Evolutionary conservation across 1,284 basidiomycete species (phyloP).

Genomic region (Phylloboletellus chloephorus): DNA sequence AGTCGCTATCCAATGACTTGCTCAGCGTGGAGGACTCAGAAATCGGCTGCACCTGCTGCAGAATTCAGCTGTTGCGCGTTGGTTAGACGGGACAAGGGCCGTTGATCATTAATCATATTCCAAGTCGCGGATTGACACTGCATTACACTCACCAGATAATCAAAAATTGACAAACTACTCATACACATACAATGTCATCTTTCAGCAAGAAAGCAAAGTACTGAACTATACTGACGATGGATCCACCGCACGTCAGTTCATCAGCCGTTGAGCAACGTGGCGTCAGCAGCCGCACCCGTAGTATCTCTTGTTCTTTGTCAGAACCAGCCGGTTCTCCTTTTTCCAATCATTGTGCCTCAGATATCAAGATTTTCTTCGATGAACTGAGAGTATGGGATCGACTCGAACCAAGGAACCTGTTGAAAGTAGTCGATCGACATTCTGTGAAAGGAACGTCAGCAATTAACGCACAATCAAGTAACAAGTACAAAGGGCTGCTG

Average conservation of each 20-base stretch:
- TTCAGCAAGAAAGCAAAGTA: neutral
- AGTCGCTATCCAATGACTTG: conserved; percentile 39
- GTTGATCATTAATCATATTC: conserved; percentile 13
- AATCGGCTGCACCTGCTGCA: neutral
- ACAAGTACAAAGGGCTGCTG: conserved; percentile 24
- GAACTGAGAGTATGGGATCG: conserved; percentile 17
- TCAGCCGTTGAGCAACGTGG: neutral
- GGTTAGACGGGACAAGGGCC: conserved; percentile 4
- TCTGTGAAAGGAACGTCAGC: conserved; percentile 10
- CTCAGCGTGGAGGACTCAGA: neutral
- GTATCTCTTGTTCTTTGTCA: neutral
- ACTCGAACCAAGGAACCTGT: no score
- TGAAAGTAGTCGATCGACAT: no score
- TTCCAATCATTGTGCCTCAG: conserved; percentile 29
- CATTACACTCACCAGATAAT: conserved; percentile 2
- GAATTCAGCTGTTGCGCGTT: conserved; percentile 7
- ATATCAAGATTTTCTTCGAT: conserved; percentile 29
- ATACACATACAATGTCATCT: neutral
- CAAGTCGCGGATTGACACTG: conserved; percentile 3
- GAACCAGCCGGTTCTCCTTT: conserved; percentile 33
- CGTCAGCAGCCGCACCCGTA: neutral
- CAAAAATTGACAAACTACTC: neutral
- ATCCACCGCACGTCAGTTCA: no score
- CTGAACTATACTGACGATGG: no score
- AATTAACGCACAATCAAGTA: conserved; percentile 22